A percentile compares a stretch with the other conserved stretches of the same genome.
Evolutionary conservation across 2,329 filamentous ascomycete species (phyloP).

Genomic region (Meredithiella fracta): DNA sequence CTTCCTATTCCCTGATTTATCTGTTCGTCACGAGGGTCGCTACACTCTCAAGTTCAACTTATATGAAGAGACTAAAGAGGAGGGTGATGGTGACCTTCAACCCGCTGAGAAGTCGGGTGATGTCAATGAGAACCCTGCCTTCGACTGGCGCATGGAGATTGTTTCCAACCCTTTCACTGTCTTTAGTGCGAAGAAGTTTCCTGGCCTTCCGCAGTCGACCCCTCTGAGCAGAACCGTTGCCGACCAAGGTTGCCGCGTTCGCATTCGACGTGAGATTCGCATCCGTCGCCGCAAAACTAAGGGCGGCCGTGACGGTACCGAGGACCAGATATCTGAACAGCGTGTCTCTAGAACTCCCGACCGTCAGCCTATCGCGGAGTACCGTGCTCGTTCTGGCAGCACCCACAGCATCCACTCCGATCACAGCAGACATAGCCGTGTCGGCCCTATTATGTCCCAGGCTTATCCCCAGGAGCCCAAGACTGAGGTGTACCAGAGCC

Average conservation of each 20-base stretch:
- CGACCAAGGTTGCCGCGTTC: conserved; percentile 90
- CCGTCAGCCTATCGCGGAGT: conserved; percentile 14
- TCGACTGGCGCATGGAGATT: conserved; percentile 78
- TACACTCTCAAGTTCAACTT: conserved; percentile 86
- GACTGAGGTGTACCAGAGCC: neutral
- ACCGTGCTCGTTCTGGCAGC: conserved; percentile 42
- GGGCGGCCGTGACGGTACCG: conserved; percentile 34
- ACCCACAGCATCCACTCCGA: conserved; percentile 32
- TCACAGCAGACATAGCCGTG: neutral
- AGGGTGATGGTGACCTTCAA: conserved; percentile 55
- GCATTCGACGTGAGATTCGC: conserved; percentile 83
- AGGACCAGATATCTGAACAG: conserved; percentile 34
- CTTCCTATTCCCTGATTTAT: conserved; percentile 94
- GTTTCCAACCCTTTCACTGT: conserved; percentile 78
- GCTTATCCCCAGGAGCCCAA: neutral
- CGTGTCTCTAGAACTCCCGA: conserved; percentile 23
- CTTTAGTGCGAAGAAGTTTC: conserved; percentile 96
- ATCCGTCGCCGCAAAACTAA: conserved; percentile 76
- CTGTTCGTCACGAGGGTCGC: conserved; percentile 84
- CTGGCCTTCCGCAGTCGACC: conserved; percentile 80
- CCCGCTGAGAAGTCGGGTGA: conserved; percentile 22
- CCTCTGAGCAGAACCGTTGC: conserved; percentile 76
- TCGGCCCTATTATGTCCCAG: conserved; percentile 1
- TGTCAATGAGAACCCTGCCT: conserved; percentile 33
- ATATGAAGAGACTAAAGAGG: conserved; percentile 83